Conservation (phyloP, 164 flowering plant genomes). For the Nymphaea thermarum region DNA sequence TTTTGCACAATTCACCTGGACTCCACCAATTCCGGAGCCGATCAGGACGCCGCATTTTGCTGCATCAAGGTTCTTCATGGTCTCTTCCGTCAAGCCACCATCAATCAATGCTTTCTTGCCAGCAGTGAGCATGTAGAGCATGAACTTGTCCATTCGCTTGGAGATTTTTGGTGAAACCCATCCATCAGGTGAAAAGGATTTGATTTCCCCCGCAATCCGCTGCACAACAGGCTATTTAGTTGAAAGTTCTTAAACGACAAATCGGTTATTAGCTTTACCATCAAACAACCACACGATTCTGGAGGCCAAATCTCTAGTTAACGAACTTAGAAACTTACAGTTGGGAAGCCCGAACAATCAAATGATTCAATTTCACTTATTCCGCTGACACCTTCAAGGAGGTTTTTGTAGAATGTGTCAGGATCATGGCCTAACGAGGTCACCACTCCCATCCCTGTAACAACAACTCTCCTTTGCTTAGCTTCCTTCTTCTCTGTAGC, state of each 20-base stretch:
- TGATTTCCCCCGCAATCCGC: conserved; percentile 98
- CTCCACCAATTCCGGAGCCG: conserved; percentile 98
- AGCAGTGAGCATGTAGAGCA: conserved; percentile 93
- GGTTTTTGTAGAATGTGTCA: conserved; percentile 71
- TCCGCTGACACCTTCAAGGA: conserved; percentile 95
- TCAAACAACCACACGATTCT: background rate
- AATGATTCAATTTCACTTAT: conserved; percentile 85
- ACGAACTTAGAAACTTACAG: conserved; percentile 28
- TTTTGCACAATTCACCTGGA: conserved; percentile 45
- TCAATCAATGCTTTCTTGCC: conserved; percentile 95
- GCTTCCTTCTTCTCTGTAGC: conserved; percentile 40
- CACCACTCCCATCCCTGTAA: conserved; percentile 92
- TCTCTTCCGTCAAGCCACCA: conserved; percentile 73
- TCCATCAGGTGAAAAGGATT: conserved; percentile 84
- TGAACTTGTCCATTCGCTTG: conserved; percentile 86
- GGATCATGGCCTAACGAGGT: conserved; percentile 82
- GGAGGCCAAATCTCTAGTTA: too few species aligned
- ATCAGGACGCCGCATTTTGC: conserved; percentile 82
- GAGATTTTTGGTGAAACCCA: conserved; percentile 91
- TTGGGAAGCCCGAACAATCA: conserved; percentile 79
- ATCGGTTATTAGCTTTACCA: background rate
- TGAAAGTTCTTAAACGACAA: background rate
- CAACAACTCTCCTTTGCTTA: conserved; percentile 81
- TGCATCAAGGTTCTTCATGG: conserved; percentile 54
- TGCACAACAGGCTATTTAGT: conserved; percentile 9